Conservation (phyloP, 805 yeast genomes). For the Candida montana region DNA sequence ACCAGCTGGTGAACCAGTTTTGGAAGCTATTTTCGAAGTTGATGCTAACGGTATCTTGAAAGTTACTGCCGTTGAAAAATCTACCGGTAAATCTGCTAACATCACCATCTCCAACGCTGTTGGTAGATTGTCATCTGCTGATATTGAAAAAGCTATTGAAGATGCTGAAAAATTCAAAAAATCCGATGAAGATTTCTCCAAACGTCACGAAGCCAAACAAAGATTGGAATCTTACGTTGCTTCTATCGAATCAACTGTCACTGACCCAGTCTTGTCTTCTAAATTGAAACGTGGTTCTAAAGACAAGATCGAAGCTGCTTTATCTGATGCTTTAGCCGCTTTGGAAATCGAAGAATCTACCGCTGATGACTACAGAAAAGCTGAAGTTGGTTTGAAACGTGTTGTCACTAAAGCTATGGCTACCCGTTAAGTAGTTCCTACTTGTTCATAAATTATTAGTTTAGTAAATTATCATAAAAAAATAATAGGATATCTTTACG, state of each 20-base stretch:
- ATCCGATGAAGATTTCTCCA: conserved; percentile 98
- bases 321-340: conserved; percentile 97
- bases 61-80: conserved; percentile 98
- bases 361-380: conserved; percentile 98
- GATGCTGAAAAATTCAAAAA: conserved; percentile 99
- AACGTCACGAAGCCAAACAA: conserved; percentile 99
- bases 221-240: conserved; percentile 98
- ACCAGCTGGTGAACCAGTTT: conserved; percentile 98
- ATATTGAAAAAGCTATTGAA: conserved; percentile 96
- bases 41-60: conserved; percentile 99
- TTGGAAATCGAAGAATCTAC: conserved; percentile 94
- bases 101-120: conserved; percentile 98
- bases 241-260: conserved; percentile 89
- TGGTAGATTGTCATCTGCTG: conserved; percentile 95
- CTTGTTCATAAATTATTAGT: conserved; percentile 9
- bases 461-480: conserved; percentile 6
- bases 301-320: conserved; percentile 96
- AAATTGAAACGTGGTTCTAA: conserved; percentile 96
- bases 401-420: conserved; percentile 99
- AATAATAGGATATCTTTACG: conserved; percentile 6
- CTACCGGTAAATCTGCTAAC: conserved; percentile 97
- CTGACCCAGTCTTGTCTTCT: conserved; percentile 97
- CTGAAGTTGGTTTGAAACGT: conserved; percentile 98
- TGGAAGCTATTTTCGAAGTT: conserved; percentile 97
- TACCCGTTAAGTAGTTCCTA: conserved; percentile 64